phyloP scores from a whole-genome alignment of 345 rosid genomes.

The Acer yangbiense region DNA sequence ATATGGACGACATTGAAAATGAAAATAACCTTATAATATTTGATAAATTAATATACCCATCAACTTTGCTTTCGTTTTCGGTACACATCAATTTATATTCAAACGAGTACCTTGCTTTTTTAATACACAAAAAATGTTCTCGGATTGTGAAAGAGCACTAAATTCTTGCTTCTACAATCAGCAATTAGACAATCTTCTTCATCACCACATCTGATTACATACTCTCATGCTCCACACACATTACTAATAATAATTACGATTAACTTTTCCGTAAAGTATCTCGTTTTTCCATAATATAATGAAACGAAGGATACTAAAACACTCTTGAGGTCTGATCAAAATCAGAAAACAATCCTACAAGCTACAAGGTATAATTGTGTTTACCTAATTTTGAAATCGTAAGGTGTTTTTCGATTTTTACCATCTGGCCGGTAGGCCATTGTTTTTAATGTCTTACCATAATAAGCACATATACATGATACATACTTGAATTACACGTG shows the following conservation, averaged over 20 bases:
- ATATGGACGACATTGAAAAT: neutral
- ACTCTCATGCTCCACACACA: neutral
- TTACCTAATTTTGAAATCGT: neutral
- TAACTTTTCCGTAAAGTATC: neutral
- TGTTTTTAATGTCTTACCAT: neutral
- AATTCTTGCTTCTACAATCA: slow-evolving; percentile 3
- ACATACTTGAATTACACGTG: slow-evolving; percentile 10
- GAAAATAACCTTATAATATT: too few relatives aligned
- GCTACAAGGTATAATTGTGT: too few relatives aligned
- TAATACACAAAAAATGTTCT: too few relatives aligned
- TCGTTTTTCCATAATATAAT: too few relatives aligned
- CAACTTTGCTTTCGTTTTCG: neutral
- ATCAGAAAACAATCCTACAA: too few relatives aligned
- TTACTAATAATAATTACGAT: neutral
- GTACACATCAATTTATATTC: too few relatives aligned
- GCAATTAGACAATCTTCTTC: slow-evolving; percentile 9
- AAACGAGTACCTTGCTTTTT: too few relatives aligned
- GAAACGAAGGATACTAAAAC: neutral
- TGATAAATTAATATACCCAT: neutral
- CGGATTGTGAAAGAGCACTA: neutral
- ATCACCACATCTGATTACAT: neutral
- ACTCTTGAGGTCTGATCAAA: too few relatives aligned
- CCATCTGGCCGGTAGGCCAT: neutral
- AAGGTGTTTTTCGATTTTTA: neutral
- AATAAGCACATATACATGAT: neutral